These are phyloP conservation scores for Filobasidium uniguttulatum DNA, from an alignment of 1,284 basidiomycete genomes.

Conservation along the genomic window DNA sequence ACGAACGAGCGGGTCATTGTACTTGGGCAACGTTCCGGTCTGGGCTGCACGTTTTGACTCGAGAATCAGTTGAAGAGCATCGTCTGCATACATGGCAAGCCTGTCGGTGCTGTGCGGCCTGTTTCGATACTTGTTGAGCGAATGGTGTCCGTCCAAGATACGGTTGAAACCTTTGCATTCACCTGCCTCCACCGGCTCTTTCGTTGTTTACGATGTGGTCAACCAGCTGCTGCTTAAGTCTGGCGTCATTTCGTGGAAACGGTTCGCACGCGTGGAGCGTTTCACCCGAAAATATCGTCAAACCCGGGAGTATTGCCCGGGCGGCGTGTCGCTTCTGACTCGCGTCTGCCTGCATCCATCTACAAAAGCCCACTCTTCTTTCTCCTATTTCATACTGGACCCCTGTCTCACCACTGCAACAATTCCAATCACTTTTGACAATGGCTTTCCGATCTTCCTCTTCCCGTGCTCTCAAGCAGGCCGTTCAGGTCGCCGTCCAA, in stretches of 20 bases:
- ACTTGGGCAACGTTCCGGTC: conserved; percentile 73
- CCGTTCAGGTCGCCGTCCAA: conserved; percentile 39
- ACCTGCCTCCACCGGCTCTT: background rate
- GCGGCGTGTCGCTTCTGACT: too few relatives aligned
- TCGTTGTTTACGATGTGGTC: background rate
- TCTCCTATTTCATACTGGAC: background rate
- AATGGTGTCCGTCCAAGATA: background rate
- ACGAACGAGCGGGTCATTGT: conserved; percentile 78
- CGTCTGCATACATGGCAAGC: conserved; percentile 61
- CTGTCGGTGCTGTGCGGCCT: too few relatives aligned
- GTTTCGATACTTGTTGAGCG: too few relatives aligned
- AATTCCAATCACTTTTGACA: background rate
- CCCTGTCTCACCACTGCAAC: background rate
- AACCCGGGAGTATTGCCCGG: too few relatives aligned
- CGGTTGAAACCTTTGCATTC: background rate
- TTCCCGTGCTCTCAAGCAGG: conserved; percentile 40
- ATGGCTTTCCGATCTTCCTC: conserved; percentile 44
- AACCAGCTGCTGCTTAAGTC: background rate
- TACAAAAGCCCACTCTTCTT: background rate
- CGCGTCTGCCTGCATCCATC: too few relatives aligned
- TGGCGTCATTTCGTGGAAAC: too few relatives aligned
- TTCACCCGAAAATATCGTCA: too few relatives aligned
- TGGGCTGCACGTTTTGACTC: conserved; percentile 72
- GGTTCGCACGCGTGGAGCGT: too few relatives aligned
- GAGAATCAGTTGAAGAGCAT: conserved; percentile 70